phyloP scores from a whole-genome alignment of 305 asterid species.

The Fraxinus xanthoxyloides region DNA sequence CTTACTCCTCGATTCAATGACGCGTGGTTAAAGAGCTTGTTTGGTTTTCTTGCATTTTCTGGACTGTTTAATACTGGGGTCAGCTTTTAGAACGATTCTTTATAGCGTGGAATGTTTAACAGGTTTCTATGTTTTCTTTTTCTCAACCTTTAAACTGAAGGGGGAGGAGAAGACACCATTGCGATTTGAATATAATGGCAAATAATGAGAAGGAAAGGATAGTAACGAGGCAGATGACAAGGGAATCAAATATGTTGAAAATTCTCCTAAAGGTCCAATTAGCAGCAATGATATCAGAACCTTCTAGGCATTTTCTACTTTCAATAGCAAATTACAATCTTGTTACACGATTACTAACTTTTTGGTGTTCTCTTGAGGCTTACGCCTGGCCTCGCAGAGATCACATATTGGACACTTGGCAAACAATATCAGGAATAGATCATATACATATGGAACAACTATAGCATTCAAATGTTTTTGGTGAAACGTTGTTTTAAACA shows the following conservation, averaged over 20 bases:
- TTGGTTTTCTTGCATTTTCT: background rate
- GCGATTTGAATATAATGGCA: background rate
- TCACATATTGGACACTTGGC: background rate
- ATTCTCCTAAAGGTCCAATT: background rate
- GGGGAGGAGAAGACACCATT: background rate
- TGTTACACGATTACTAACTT: background rate
- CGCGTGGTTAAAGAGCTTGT: background rate
- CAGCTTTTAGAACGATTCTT: background rate
- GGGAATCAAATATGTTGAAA: background rate
- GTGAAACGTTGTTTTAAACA: background rate
- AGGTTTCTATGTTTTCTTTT: background rate
- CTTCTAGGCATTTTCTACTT: background rate
- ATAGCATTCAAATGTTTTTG: background rate
- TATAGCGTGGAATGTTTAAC: background rate
- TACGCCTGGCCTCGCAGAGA: background rate
- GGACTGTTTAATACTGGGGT: background rate
- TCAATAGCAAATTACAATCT: background rate
- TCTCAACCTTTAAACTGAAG: background rate
- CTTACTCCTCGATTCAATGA: background rate
- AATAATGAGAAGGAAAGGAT: background rate
- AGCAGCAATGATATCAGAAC: background rate
- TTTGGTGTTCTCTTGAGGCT: background rate
- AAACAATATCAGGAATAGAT: background rate
- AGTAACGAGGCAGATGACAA: background rate
- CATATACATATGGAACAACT: background rate